phyloP scores from a whole-genome alignment of 805 yeast genomes.

The Pichia rugopelliculosa region DNA sequence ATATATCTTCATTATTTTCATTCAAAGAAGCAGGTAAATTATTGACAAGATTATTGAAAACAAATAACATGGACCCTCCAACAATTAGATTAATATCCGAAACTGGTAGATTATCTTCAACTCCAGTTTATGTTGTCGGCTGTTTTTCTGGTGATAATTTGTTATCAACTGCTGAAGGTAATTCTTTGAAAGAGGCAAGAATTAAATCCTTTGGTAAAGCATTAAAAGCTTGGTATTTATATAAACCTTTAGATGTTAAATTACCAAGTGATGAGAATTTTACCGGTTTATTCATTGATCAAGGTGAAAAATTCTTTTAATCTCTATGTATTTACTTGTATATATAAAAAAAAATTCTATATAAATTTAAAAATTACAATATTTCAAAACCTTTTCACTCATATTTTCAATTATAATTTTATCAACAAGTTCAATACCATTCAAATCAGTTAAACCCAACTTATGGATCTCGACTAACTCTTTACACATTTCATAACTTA shows the following conservation, averaged over 20 bases:
- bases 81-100: constrained; percentile 81
- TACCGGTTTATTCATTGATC: constrained; percentile 30
- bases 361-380: not conserved
- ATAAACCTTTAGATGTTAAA: constrained; percentile 62
- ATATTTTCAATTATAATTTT: constrained; percentile 5
- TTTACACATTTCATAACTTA: constrained; percentile 6
- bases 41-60: constrained; percentile 64
- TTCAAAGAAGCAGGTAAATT: constrained; percentile 85
- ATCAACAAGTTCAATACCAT: constrained; percentile 12
- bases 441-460: not conserved
- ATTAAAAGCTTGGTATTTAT: constrained; percentile 85
- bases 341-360: not conserved
- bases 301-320: constrained; percentile 31
- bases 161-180: constrained; percentile 91
- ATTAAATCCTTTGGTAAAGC: constrained; percentile 89
- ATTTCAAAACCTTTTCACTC: not conserved
- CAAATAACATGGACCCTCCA: constrained; percentile 69
- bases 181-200: constrained; percentile 84
- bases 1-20: constrained; percentile 63
- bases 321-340: not conserved
- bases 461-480: constrained; percentile 5
- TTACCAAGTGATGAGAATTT: constrained; percentile 52
- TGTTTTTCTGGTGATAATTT: constrained; percentile 77
- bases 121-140: constrained; percentile 87
- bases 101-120: constrained; percentile 79